Base-by-base conservation (phyloP, 805 yeast species). In the Cyberlindnera mycetangii region DNA sequence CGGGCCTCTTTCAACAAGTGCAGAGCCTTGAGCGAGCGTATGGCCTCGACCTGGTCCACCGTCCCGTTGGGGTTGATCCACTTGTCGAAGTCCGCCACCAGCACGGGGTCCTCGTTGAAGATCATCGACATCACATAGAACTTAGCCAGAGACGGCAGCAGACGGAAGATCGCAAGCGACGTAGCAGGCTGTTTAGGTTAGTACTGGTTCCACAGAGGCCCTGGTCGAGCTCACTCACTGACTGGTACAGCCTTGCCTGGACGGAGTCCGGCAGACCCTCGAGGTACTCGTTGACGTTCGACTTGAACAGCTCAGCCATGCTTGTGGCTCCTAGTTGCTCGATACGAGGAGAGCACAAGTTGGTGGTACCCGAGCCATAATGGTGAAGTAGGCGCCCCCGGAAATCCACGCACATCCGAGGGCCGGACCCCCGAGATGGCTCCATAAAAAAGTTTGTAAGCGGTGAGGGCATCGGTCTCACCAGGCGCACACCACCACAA, bases 241-340 rank as follows among this genome's bases (percentile, higher is more conserved):
- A 79, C 55, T 80, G 83, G 65, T 86, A 93, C 18, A 93, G 74
- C 58, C 89, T 78, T 18, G 83, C 73, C 55, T 90, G 92, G n/a
- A 89, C 87, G 6, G 85, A 72, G 58, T 85, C 89, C 1, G 98
- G 96, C 6, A 93, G 78, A 16, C 87, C 89, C 60, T 89, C 97
- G 48, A 93, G 71, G 65, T 93, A 89, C 55, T 86, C 95, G 59
- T 87, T 87, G 48, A 90, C 93, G 1, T 88, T 83, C 36, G 81
- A 74, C 58, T 80, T 83, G 67, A 83, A 79, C 41, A 72, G 62
- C 12, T 38, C 37, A 7, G 64, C 31, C 60, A 55, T 56, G 12
- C 25, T 22, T 10, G 28, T 25, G 28, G n/a, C n/a, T n/a, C n/a
- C 7, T 10, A 5, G 28, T 25, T 25, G 28, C 28, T 10, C n/a